Evolutionary conservation across 1,284 basidiomycete species (phyloP).

Genomic region (Cryptococcus maquisensis): DNA sequence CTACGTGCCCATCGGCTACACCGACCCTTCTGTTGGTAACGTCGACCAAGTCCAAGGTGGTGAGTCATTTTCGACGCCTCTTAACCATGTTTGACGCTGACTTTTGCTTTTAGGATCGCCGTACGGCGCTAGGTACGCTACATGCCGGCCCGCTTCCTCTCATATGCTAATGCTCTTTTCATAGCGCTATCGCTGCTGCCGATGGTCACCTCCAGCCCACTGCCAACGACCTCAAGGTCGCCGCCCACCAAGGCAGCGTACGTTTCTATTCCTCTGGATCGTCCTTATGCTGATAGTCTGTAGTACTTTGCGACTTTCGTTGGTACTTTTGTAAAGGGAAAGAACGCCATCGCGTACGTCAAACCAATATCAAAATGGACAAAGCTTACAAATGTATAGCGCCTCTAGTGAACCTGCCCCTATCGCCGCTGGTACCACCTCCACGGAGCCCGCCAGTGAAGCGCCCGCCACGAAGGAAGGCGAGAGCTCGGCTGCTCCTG

Average conservation of each 20-base stretch:
- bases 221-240: constrained; percentile 62
- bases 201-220: constrained; percentile 64
- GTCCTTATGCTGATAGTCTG: not conserved
- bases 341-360: constrained; percentile 8
- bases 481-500: too few relatives aligned
- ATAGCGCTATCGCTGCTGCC: constrained; percentile 56
- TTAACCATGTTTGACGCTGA: constrained; percentile 37
- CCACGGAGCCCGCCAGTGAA: too few relatives aligned
- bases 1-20: constrained; percentile 73
- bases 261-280: constrained; percentile 9
- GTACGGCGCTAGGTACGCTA: constrained; percentile 54
- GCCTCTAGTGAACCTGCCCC: not conserved
- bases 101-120: constrained; percentile 50
- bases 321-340: constrained; percentile 34
- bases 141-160: too few relatives aligned
- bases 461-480: too few relatives aligned
- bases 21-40: constrained; percentile 59
- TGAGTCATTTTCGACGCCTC: constrained; percentile 52
- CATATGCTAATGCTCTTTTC: too few relatives aligned
- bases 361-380: not conserved
- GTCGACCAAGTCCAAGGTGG: constrained; percentile 61
- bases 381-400: not conserved
- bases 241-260: constrained; percentile 57
- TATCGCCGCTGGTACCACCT: not conserved
- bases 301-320: constrained; percentile 40